Evolutionary conservation across 805 yeast genomes (phyloP).

Genomic region (Pichia ethanolica): DNA sequence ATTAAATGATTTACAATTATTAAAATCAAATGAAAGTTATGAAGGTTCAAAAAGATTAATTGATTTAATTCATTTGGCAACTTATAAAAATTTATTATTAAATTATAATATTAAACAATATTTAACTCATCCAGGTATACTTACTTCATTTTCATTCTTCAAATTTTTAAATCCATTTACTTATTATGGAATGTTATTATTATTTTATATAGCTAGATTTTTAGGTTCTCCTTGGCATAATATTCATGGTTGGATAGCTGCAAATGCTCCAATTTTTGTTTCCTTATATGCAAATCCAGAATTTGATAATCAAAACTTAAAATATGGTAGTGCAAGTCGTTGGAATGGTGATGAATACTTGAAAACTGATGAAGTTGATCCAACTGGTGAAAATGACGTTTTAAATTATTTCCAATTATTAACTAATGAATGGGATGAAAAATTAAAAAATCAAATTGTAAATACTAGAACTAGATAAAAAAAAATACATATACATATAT

Average conservation of each 20-base stretch:
- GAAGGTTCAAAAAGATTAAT: constrained; percentile 88
- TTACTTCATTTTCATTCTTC: constrained; percentile 74
- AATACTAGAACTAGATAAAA: constrained; percentile 18
- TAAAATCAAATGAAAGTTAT: constrained; percentile 60
- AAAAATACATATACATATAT: no score
- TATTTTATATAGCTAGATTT: constrained; percentile 77
- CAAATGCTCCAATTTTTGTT: constrained; percentile 75
- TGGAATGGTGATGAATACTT: constrained; percentile 61
- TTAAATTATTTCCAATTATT: constrained; percentile 52
- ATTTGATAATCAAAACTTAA: constrained; percentile 36
- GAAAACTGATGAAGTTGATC: constrained; percentile 46
- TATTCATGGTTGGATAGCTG: constrained; percentile 82
- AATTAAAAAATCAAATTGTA: constrained; percentile 61
- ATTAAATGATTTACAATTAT: constrained; percentile 64
- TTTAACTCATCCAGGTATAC: constrained; percentile 90
- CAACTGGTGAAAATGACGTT: constrained; percentile 62
- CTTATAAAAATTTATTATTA: constrained; percentile 43
- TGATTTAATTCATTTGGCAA: constrained; percentile 73
- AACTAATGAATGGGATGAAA: constrained; percentile 64
- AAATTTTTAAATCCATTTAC: constrained; percentile 71
- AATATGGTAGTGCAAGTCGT: constrained; percentile 68
- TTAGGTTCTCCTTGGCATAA: constrained; percentile 87
- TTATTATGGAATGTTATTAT: constrained; percentile 74
- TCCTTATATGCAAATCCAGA: constrained; percentile 46
- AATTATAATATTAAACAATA: constrained; percentile 59